These are phyloP conservation scores for Tilletia horrida DNA, from an alignment of 1,284 basidiomycete genomes.

Conservation along the genomic window DNA sequence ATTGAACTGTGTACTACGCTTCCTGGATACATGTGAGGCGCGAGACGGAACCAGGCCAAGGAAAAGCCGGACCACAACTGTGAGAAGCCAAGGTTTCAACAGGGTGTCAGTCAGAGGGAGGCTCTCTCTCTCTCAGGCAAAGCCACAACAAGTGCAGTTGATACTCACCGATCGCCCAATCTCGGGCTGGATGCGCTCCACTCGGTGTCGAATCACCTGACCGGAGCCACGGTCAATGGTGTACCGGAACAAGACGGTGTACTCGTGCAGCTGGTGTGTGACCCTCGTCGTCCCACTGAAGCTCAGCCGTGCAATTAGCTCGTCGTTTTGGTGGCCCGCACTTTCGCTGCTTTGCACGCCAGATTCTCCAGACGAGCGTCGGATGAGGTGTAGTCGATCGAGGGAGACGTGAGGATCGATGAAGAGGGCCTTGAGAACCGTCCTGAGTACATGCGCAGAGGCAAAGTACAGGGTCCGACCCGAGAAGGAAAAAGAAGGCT, in stretches of 20 bases:
- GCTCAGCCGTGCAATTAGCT: conserved; percentile 37
- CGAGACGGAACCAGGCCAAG: conserved; percentile 11
- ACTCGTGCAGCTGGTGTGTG: conserved; percentile 38
- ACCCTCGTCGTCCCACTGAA: conserved; percentile 45
- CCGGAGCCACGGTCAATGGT: conserved; percentile 45
- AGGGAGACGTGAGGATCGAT: conserved; percentile 33
- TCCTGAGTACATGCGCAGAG: conserved; percentile 40
- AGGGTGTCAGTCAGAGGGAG: background rate
- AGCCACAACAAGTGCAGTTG: background rate
- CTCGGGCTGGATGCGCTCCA: conserved; percentile 50
- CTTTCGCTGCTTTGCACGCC: too few species aligned
- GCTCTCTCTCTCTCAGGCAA: background rate
- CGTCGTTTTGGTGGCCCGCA: conserved; percentile 22
- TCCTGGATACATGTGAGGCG: conserved; percentile 14
- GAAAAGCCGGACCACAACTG: conserved; percentile 12
- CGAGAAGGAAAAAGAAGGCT: conserved; percentile 39
- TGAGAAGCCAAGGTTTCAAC: background rate
- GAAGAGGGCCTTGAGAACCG: conserved; percentile 42
- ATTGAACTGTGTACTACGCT: conserved; percentile 10
- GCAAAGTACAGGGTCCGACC: conserved; percentile 45
- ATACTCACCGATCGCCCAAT: conserved; percentile 38
- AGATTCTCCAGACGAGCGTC: background rate
- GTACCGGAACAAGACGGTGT: conserved; percentile 50
- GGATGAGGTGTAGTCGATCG: conserved; percentile 25
- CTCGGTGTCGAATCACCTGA: conserved; percentile 40